Evolutionary conservation across 441 rosid species (phyloP).

Genomic region (Jatropha multifida): DNA sequence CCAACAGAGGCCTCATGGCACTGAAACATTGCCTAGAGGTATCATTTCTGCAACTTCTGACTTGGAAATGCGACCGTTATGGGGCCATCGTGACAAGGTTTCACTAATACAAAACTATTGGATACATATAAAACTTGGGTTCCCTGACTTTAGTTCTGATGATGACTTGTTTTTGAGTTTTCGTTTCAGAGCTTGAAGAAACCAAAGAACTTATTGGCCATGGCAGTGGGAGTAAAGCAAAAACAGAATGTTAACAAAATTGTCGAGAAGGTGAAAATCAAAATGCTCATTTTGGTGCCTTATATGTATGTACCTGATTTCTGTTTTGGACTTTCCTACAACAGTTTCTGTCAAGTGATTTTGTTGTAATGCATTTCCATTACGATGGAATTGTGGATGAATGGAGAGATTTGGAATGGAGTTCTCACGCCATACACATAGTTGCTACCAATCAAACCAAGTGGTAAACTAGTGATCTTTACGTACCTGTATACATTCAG

Average conservation of each 20-base stretch:
- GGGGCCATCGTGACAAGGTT: slow-evolving; percentile 50
- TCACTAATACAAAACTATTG: not conserved
- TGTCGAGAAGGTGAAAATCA: slow-evolving; percentile 55
- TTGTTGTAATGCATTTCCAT: slow-evolving; percentile 77
- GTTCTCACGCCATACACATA: slow-evolving; percentile 60
- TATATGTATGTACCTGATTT: not conserved
- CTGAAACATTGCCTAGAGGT: slow-evolving; percentile 66
- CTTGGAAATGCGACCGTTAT: slow-evolving; percentile 68
- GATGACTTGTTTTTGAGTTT: not conserved
- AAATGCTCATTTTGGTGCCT: not conserved
- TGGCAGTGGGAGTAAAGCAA: slow-evolving; percentile 82
- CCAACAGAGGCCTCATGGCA: slow-evolving; percentile 45
- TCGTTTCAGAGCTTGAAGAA: slow-evolving; percentile 39
- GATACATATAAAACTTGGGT: not conserved
- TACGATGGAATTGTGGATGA: slow-evolving; percentile 74
- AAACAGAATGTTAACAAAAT: slow-evolving; percentile 64
- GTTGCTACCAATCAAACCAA: slow-evolving; percentile 78
- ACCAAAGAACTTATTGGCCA: slow-evolving; percentile 54
- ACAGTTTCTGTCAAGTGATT: slow-evolving; percentile 63
- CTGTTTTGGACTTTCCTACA: slow-evolving; percentile 9
- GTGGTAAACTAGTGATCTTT: slow-evolving; percentile 41
- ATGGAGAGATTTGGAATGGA: slow-evolving; percentile 79
- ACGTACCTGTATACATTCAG: not conserved
- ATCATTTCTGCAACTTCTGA: slow-evolving; percentile 63
- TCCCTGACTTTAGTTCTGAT: not conserved